A percentile compares a stretch with the other conserved stretches of the same genome.
These are phyloP conservation scores for Prunella vulgaris DNA, from an alignment of 257 asterid genomes.

Conservation along the genomic window DNA sequence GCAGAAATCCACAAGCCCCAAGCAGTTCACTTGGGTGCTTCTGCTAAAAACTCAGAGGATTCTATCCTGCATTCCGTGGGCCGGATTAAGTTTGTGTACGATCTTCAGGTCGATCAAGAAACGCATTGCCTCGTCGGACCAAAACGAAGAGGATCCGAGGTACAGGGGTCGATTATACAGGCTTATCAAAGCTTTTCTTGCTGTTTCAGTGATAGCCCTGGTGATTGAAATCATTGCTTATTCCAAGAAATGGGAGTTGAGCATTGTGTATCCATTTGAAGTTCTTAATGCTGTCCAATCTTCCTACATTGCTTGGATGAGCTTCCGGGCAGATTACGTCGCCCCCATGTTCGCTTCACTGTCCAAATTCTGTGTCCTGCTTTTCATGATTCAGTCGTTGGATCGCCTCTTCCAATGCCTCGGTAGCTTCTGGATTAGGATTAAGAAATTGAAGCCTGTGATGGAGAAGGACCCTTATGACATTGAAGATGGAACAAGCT, in stretches of 20 bases:
- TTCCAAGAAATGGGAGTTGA: constrained; percentile 64
- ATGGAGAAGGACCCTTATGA: constrained; percentile 13
- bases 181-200: constrained; percentile 61
- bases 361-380: constrained; percentile 41
- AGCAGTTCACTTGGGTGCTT: constrained; percentile 62
- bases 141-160: constrained; percentile 33
- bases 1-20: constrained; percentile 57
- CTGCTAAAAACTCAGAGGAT: constrained; percentile 58
- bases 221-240: constrained; percentile 56
- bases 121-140: no score
- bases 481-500: constrained; percentile 63
- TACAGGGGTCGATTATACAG: constrained; percentile 65
- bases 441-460: constrained; percentile 17
- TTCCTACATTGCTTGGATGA: constrained; percentile 66
- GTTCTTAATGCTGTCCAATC: constrained; percentile 55
- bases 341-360: constrained; percentile 55
- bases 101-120: no score
- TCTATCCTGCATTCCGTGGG: constrained; percentile 42
- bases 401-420: constrained; percentile 29
- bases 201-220: constrained; percentile 54
- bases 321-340: constrained; percentile 56
- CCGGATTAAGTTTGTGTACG: no score
- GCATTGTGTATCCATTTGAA: constrained; percentile 57
- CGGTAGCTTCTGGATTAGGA: constrained; percentile 34
- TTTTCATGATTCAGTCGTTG: constrained; percentile 30